These are phyloP conservation scores for Ephemerocybe angulata DNA, from an alignment of 768 basidiomycete genomes.

Conservation along the genomic window DNA sequence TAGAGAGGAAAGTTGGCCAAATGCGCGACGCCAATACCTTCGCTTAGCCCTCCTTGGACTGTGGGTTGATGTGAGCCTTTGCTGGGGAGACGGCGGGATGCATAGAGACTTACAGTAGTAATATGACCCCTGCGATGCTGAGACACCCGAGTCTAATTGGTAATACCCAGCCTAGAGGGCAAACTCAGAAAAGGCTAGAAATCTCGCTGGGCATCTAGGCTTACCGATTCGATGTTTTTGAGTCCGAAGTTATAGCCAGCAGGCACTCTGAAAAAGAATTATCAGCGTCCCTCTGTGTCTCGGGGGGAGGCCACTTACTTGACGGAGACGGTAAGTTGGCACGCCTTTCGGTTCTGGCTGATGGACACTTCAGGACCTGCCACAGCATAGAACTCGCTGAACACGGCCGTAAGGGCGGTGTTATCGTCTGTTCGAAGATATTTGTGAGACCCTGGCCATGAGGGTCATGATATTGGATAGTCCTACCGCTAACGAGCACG, in stretches of 20 bases:
- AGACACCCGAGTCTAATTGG: slow-evolving; percentile 16
- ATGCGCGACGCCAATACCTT: slow-evolving; percentile 9
- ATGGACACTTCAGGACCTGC: slow-evolving; percentile 16
- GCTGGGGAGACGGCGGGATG: background rate
- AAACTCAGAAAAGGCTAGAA: background rate
- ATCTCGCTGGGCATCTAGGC: background rate
- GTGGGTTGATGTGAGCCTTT: background rate
- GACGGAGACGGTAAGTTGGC: slow-evolving; percentile 18
- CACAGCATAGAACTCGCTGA: slow-evolving; percentile 16
- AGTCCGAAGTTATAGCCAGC: slow-evolving; percentile 16
- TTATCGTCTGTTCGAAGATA: background rate
- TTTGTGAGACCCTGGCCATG: background rate
- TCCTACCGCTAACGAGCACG: slow-evolving; percentile 5
- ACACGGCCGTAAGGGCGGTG: background rate
- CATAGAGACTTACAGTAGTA: slow-evolving; percentile 16
- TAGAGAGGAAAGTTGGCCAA: background rate
- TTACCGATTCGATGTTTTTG: slow-evolving; percentile 14
- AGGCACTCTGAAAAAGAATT: slow-evolving; percentile 13
- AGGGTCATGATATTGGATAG: background rate
- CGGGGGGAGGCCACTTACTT: slow-evolving; percentile 5
- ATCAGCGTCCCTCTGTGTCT: background rate
- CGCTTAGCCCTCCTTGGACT: slow-evolving; percentile 14
- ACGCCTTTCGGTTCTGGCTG: slow-evolving; percentile 18
- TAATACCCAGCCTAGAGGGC: slow-evolving; percentile 16
- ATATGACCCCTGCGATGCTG: slow-evolving; percentile 12